phyloP scores from a whole-genome alignment of 352 stramenopile species.

The Pythium phragmitis region DNA sequence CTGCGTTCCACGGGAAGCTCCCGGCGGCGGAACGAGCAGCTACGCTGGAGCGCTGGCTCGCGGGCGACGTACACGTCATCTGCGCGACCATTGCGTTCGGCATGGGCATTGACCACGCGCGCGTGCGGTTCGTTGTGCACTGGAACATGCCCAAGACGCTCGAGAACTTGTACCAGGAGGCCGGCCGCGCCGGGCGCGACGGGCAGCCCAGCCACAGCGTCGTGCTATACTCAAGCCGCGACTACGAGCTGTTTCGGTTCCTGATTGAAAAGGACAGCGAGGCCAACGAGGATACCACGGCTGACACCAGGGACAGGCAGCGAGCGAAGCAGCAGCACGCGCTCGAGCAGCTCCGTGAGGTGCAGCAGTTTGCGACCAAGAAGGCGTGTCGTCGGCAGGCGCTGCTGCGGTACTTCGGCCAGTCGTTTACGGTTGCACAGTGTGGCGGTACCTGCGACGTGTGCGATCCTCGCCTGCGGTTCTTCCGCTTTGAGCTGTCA shows the following conservation, averaged over 20 bases:
- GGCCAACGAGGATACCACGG: slow-evolving; percentile 3
- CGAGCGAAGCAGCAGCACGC: slow-evolving; percentile 29
- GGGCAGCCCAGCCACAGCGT: slow-evolving; percentile 84
- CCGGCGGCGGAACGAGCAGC: slow-evolving; percentile 35
- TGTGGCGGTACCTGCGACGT: slow-evolving; percentile 55
- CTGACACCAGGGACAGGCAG: neutral
- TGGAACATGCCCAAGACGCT: slow-evolving; percentile 87
- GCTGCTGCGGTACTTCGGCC: slow-evolving; percentile 56
- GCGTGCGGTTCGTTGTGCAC: slow-evolving; percentile 90
- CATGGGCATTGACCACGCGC: slow-evolving; percentile 92
- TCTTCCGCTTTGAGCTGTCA: slow-evolving; percentile 44
- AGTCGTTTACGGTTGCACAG: slow-evolving; percentile 42
- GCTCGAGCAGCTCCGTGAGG: slow-evolving; percentile 35
- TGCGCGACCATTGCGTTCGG: slow-evolving; percentile 93
- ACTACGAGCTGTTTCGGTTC: slow-evolving; percentile 54
- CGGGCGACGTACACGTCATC: slow-evolving; percentile 64
- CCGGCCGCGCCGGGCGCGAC: slow-evolving; percentile 93
- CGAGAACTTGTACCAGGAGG: slow-evolving; percentile 97
- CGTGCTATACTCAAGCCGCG: slow-evolving; percentile 66
- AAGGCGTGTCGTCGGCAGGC: slow-evolving; percentile 54
- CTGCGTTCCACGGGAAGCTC: slow-evolving; percentile 58
- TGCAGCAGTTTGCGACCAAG: slow-evolving; percentile 44
- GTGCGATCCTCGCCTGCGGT: slow-evolving; percentile 52
- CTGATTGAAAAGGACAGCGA: slow-evolving; percentile 37
- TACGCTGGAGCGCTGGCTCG: slow-evolving; percentile 49